Percentiles rank a stretch among this genome's conserved stretches.
These are phyloP conservation scores for Trichosporon coremiiforme DNA, from an alignment of 1,284 basidiomycete species.

Conservation along the genomic window DNA sequence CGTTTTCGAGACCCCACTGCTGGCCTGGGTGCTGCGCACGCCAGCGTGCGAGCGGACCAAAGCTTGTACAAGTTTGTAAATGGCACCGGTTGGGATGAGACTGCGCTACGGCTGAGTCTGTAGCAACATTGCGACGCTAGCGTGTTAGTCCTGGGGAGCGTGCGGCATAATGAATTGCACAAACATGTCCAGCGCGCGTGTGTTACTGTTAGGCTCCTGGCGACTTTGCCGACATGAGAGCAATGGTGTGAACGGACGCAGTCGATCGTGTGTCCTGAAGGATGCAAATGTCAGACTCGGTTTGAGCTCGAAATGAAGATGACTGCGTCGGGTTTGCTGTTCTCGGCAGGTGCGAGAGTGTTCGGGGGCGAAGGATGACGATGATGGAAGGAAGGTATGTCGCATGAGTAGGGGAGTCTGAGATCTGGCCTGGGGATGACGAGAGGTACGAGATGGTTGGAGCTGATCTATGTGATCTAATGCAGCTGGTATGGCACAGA, in stretches of 20 bases:
- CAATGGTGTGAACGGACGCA: background rate
- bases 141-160: background rate
- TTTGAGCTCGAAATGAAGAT: background rate
- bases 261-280: background rate
- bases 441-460: background rate
- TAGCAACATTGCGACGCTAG: background rate
- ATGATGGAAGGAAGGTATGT: constrained; percentile 3
- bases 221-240: too few species aligned
- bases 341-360: background rate
- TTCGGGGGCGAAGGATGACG: background rate
- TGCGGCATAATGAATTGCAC: background rate
- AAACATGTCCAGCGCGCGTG: background rate
- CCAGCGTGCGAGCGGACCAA: background rate
- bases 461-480: background rate
- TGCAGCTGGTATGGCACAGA: background rate
- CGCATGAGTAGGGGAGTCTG: background rate
- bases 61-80: background rate
- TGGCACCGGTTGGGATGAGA: too few species aligned
- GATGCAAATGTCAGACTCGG: background rate
- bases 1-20: background rate
- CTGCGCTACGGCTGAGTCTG: background rate
- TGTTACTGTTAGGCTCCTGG: too few species aligned
- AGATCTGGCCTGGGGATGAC: background rate
- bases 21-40: too few species aligned
- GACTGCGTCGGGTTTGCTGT: background rate